Evolutionary conservation across 306 rosid genomes (phyloP), one percentile per base, ranked within the genome.

Genomic region (Pyrus bretschneideri): DNA sequence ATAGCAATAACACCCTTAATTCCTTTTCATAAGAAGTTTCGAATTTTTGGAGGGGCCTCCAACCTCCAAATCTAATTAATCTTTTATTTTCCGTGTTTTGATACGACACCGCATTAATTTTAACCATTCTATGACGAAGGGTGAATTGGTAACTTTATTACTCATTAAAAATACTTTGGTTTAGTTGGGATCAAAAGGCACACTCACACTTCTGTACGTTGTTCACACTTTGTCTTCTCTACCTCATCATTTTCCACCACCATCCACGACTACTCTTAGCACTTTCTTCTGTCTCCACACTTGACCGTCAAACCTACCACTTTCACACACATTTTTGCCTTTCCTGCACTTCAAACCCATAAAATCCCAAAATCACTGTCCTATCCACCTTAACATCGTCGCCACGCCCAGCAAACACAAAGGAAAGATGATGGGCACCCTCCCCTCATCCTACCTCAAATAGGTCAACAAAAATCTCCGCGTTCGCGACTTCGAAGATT

Each of bases 361-460:
- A 74, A 69, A 19, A n/a, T 4, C 44, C 35, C 72, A n/a, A 19
- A 75, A 44, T 64, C 13, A 27, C 14, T 15, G 1, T 25, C 33
- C 44, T 31, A 8, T 67, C 52, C 40, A 9, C 54, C 42, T 31
- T 65, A 30, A 64, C 67, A 38, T 21, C 21, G 8, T 11, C 18
- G 6, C n/a, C 79, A 2, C 59, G 15, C n/a, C 30, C 54, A 23
- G 87, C 85, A 88, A 84, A 71, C 73, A 88, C 86, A 86, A 91
- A 71, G 97, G 95, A 25, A 89, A 81, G 44, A 88, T 88, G 91
- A 67, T 91, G 1, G 97, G 95, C 38, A 59, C 81, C 49, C 82
- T 91, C n/a, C 95, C 95, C 19, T 85, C 93, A 3, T 38, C 27
- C 58, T 91, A 91, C 79, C 97, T 91, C 49, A 85, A 70, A 71